These are phyloP conservation scores for Phytophthora multivora DNA, from an alignment of 352 stramenopile species.

Conservation along the genomic window DNA sequence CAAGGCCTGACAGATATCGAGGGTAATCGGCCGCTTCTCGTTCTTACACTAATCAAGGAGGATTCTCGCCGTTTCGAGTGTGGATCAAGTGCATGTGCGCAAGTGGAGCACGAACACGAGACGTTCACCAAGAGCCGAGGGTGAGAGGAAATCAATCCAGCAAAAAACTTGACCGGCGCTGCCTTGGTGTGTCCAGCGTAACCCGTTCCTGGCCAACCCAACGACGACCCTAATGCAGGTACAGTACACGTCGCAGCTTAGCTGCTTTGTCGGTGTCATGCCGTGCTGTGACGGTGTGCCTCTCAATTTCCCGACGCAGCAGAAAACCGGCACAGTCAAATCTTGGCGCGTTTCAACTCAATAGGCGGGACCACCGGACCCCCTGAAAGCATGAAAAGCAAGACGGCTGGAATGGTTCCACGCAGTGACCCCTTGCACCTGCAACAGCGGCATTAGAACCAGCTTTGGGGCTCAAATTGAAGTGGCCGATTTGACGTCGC, in stretches of 20 bases:
- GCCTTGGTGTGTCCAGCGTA: background rate
- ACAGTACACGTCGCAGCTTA: no score
- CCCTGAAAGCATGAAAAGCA: no score
- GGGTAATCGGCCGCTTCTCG: no score
- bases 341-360: background rate
- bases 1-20: background rate
- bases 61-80: constrained; percentile 4
- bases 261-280: background rate
- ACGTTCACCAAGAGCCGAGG: background rate
- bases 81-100: background rate
- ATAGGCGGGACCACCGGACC: no score
- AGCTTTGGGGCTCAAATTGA: no score
- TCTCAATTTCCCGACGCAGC: constrained; percentile 5
- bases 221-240: no score
- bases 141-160: constrained; percentile 15
- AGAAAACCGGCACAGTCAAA: constrained; percentile 18
- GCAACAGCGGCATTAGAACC: no score
- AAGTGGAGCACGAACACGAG: constrained; percentile 3
- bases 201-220: constrained; percentile 5
- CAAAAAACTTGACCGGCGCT: background rate
- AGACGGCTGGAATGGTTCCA: no score
- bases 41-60: no score
- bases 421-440: no score
- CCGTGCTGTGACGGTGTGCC: background rate
- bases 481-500: background rate